These are phyloP conservation scores for Deakozyma indianensis DNA, from an alignment of 805 yeast species.

Conservation along the genomic window DNA sequence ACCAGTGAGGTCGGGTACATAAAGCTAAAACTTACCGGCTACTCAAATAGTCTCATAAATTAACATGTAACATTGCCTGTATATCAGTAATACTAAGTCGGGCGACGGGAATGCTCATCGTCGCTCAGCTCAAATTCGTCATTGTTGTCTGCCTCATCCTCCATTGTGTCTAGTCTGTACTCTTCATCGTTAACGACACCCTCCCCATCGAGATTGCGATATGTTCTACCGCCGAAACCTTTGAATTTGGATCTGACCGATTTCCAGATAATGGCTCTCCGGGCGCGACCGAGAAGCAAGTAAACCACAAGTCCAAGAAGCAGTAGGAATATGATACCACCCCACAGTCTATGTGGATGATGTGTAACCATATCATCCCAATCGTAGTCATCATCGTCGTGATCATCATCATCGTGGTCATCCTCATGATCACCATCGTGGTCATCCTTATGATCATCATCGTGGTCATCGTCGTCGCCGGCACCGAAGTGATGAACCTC, in stretches of 20 bases:
- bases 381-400: conserved; percentile 4
- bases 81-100: too few species aligned
- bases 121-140: neutral
- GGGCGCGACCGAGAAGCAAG: conserved; percentile 22
- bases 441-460: conserved; percentile 1
- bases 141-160: neutral
- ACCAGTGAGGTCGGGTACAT: too few species aligned
- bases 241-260: conserved; percentile 8
- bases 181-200: neutral
- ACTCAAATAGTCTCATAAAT: too few species aligned
- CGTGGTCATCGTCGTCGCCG: conserved; percentile 3
- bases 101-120: too few species aligned
- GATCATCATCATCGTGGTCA: conserved; percentile 2
- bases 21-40: too few species aligned
- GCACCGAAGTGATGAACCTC: neutral
- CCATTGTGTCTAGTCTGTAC: neutral
- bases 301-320: conserved; percentile 20
- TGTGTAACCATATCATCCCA: conserved; percentile 7
- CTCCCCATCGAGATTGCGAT: neutral
- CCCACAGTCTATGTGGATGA: conserved; percentile 22
- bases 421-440: conserved; percentile 3
- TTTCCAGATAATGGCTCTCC: conserved; percentile 11
- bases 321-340: conserved; percentile 23
- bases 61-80: too few species aligned
- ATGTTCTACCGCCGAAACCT: neutral